Percentiles rank a stretch among this genome's conserved stretches.
Evolutionary conservation across 495 filamentous ascomycete species (phyloP).

Genomic region (Aspergillus nanangensis): DNA sequence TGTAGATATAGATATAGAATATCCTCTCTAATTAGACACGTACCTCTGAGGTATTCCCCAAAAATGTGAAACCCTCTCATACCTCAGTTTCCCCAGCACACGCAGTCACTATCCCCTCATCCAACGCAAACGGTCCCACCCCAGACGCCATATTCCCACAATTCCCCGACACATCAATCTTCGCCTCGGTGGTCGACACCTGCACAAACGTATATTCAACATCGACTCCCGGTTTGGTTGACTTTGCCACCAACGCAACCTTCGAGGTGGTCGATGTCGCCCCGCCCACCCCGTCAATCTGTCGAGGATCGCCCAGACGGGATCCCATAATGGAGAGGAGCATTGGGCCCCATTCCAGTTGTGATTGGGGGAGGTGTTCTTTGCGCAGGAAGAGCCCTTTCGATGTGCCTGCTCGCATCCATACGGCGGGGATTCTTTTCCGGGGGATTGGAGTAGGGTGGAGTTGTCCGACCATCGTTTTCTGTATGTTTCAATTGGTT

Average conservation of each 20-base stretch:
- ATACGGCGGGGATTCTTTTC: conserved; percentile 21
- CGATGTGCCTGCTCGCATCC: conserved; percentile 36
- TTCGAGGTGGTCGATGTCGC: conserved; percentile 39
- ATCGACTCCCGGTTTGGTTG: conserved; percentile 20
- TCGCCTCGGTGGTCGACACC: conserved; percentile 22
- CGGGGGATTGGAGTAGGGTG: neutral
- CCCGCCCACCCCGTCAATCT: conserved; percentile 33
- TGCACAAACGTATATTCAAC: conserved; percentile 39
- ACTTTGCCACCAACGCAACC: conserved; percentile 29
- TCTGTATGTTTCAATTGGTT: too few species aligned
- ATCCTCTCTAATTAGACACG: too few species aligned
- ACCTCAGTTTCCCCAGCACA: neutral
- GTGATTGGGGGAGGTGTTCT: conserved; percentile 21
- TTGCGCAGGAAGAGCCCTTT: conserved; percentile 33
- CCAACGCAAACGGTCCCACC: conserved; percentile 31
- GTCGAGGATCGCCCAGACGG: conserved; percentile 1
- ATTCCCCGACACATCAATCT: conserved; percentile 35
- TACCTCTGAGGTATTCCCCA: too few species aligned
- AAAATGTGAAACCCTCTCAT: neutral
- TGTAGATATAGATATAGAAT: conserved; percentile 5
- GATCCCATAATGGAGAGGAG: conserved; percentile 30
- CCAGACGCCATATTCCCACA: conserved; percentile 39
- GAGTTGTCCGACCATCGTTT: neutral
- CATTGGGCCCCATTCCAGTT: conserved; percentile 20
- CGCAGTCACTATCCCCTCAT: conserved; percentile 25